phyloP scores from a whole-genome alignment of 345 rosid genomes.

The Excoecaria cochinchinensis region DNA sequence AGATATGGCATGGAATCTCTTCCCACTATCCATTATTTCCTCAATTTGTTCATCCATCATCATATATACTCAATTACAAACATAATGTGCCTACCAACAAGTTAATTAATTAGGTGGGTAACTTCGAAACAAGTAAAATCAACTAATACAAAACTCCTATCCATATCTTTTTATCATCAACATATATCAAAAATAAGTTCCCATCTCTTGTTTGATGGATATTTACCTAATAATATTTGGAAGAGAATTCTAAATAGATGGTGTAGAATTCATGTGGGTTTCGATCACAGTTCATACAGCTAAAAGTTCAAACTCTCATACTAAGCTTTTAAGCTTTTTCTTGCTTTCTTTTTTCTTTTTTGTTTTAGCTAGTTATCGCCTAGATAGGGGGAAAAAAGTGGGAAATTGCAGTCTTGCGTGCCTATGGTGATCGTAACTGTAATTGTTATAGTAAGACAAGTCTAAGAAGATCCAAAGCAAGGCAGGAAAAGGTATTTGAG shows the following conservation, averaged over 20 bases:
- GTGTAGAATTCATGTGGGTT: neutral
- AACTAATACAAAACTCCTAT: too few species aligned
- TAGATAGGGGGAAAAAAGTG: neutral
- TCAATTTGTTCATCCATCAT: neutral
- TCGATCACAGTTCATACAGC: too few species aligned
- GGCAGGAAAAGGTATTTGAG: constrained; percentile 18
- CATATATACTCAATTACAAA: neutral
- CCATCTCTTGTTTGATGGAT: too few species aligned
- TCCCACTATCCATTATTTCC: neutral
- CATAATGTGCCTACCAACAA: neutral
- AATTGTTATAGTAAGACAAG: neutral
- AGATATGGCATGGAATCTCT: neutral
- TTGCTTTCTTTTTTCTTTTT: neutral
- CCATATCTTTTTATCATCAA: too few species aligned
- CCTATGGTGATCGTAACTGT: neutral
- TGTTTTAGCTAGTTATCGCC: neutral
- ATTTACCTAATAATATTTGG: too few species aligned
- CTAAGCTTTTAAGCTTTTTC: neutral
- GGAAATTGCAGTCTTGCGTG: neutral
- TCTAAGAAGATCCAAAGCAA: constrained; percentile 3
- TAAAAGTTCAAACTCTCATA: neutral
- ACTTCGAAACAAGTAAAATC: neutral
- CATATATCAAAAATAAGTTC: too few species aligned
- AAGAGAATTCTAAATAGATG: neutral
- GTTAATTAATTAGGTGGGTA: neutral